These are phyloP conservation scores for Calamus simplicifolius DNA, from an alignment of 176 grass and related monocot genomes.

Conservation along the genomic window DNA sequence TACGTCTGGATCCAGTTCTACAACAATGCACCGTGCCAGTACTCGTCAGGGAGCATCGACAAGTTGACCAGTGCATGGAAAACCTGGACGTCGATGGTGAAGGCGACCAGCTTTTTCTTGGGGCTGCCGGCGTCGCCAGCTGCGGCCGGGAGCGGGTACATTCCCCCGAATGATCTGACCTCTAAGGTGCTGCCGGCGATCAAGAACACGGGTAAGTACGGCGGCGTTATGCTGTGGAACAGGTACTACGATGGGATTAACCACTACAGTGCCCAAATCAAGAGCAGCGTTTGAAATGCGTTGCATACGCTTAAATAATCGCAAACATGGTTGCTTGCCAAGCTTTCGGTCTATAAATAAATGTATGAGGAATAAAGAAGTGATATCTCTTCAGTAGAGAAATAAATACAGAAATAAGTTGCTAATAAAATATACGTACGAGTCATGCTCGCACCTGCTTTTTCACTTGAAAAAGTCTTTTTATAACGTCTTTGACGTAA, in stretches of 20 bases:
- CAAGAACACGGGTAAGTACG: constrained; percentile 20
- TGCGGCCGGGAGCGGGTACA: constrained; percentile 36
- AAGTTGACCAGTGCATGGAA: constrained; percentile 38
- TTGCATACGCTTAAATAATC: no score
- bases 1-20: constrained; percentile 96
- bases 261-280: constrained; percentile 20
- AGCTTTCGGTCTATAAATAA: no score
- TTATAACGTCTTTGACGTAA: no score
- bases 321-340: no score
- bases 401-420: no score
- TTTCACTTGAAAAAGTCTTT: no score
- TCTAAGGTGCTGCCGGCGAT: constrained; percentile 33
- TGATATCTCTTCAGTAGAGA: no score
- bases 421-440: no score
- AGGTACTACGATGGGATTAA: constrained; percentile 32
- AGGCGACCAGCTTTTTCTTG: constrained; percentile 38
- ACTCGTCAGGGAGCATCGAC: constrained; percentile 15
- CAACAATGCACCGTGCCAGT: constrained; percentile 72
- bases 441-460: no score
- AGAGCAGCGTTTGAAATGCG: no score
- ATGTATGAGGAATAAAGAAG: no score
- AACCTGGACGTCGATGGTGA: constrained; percentile 38
- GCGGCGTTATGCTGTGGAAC: constrained; percentile 65
- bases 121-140: constrained; percentile 36
- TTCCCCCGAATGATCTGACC: constrained; percentile 20